Conservation (phyloP, 2,329 filamentous ascomycete species). For the Aplosporella prunicola region DNA sequence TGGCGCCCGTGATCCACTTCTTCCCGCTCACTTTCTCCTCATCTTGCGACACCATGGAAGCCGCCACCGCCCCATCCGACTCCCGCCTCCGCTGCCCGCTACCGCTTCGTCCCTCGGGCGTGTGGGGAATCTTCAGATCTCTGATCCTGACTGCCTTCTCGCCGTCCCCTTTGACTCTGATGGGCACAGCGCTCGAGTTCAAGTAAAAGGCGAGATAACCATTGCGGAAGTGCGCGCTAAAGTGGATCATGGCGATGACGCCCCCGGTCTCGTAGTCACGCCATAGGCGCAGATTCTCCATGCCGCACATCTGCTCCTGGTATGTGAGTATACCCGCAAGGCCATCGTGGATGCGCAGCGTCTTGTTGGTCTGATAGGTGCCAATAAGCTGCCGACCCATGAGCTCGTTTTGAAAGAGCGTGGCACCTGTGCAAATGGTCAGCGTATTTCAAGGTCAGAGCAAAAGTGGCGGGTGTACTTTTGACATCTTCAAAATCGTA, state of each 20-base stretch:
- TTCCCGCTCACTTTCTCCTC: constrained; percentile 21
- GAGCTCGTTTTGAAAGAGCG: constrained; percentile 37
- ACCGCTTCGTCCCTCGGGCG: background rate
- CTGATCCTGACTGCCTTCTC: constrained; percentile 32
- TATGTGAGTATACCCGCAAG: constrained; percentile 33
- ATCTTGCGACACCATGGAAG: constrained; percentile 4
- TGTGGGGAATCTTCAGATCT: constrained; percentile 30
- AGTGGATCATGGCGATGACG: constrained; percentile 36
- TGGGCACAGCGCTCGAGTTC: constrained; percentile 28
- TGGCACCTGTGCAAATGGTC: constrained; percentile 19
- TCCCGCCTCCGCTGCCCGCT: constrained; percentile 12
- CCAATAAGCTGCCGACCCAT: constrained; percentile 36
- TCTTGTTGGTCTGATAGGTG: constrained; percentile 35
- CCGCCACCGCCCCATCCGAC: constrained; percentile 17
- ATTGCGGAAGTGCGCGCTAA: constrained; percentile 33
- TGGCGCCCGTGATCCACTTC: constrained; percentile 32
- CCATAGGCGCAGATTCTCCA: constrained; percentile 40
- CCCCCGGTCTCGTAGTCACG: constrained; percentile 34
- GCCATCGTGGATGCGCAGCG: constrained; percentile 36
- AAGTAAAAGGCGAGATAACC: constrained; percentile 39
- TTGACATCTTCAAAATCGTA: constrained; percentile 31
- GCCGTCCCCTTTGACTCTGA: constrained; percentile 34
- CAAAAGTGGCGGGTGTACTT: constrained; percentile 14
- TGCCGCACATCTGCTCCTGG: constrained; percentile 40
- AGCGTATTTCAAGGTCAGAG: background rate